Evolutionary conservation across 345 rosid genomes (phyloP).

Genomic region (Eucalyptus marginata): DNA sequence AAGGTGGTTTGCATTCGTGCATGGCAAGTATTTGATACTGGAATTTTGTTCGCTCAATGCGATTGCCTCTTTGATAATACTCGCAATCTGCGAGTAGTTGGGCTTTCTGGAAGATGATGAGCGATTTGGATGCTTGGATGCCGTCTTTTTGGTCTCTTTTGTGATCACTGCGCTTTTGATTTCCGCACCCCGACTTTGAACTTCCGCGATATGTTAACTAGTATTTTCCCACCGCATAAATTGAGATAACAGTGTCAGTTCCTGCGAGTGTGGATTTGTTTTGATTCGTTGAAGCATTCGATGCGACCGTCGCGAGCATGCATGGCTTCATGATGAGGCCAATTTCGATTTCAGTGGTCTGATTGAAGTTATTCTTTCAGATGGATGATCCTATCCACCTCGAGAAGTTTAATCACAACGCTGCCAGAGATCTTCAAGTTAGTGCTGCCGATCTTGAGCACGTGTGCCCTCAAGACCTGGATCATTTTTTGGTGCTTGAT

Average conservation of each 20-base stretch:
- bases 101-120: not conserved
- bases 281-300: not conserved
- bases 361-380: constrained; percentile 13
- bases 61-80: not conserved
- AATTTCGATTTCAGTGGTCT: not conserved
- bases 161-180: not conserved
- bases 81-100: not conserved
- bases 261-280: not conserved
- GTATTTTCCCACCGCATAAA: not conserved
- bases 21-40: not conserved
- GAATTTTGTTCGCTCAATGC: not conserved
- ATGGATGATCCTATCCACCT: constrained; percentile 62
- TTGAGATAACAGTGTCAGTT: not conserved
- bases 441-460: constrained; percentile 19
- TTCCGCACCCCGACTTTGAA: not conserved
- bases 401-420: constrained; percentile 66
- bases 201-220: not conserved
- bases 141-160: not conserved
- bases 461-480: constrained; percentile 43
- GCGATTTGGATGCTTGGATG: not conserved
- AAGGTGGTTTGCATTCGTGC: not conserved
- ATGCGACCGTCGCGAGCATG: accelerated
- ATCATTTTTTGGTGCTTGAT: constrained; percentile 76
- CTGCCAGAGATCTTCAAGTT: constrained; percentile 46
- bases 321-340: not conserved